phyloP scores from a whole-genome alignment of 1,284 basidiomycete species.

The Ganoderma sinense region DNA sequence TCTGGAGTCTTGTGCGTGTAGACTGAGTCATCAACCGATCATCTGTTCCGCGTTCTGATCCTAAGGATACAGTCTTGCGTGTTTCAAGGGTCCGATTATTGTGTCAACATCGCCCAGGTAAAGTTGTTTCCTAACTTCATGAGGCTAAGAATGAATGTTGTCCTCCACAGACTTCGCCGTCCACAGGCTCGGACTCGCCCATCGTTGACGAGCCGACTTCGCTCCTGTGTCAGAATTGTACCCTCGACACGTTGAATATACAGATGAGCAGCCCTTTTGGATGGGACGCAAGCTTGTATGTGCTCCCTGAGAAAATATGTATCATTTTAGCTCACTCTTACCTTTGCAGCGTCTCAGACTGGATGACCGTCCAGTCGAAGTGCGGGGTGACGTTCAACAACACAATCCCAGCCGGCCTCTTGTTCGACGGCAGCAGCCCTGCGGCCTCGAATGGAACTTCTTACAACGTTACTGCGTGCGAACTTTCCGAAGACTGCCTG shows the following conservation, averaged over 20 bases:
- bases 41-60: not conserved
- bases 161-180: not conserved
- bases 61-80: not conserved
- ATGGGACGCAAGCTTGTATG: conserved; percentile 16
- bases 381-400: conserved; percentile 12
- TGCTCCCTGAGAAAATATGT: not conserved
- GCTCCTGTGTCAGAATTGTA: conserved; percentile 13
- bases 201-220: conserved; percentile 5
- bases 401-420: conserved; percentile 8
- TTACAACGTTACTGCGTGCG: not conserved
- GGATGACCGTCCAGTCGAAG: conserved; percentile 13
- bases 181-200: not conserved
- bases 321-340: not conserved
- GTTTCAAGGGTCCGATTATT: not conserved
- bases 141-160: not conserved
- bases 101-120: not conserved
- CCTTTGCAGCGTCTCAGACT: conserved; percentile 11
- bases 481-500: not conserved
- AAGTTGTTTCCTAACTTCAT: not conserved
- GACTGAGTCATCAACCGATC: not conserved
- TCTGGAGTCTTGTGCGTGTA: not conserved
- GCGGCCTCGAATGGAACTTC: not conserved
- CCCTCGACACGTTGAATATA: conserved; percentile 8
- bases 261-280: conserved; percentile 21
- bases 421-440: not conserved